phyloP scores from a whole-genome alignment of 2,329 filamentous ascomycete genomes.

The Orbilia ellipsospora region DNA sequence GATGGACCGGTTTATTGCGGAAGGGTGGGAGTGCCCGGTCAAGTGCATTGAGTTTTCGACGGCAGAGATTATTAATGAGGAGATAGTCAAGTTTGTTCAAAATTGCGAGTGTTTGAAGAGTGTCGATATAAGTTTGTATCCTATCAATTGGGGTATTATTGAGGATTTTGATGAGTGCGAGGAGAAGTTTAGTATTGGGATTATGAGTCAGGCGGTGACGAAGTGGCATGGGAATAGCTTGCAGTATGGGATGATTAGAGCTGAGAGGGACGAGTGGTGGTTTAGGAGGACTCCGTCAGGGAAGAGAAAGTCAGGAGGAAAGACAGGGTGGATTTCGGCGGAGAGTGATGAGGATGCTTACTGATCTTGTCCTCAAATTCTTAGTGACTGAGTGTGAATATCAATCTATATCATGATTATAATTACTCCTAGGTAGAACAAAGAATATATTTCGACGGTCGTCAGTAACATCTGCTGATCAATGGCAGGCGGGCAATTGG shows the following conservation, averaged over 20 bases:
- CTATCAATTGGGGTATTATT: conserved; percentile 21
- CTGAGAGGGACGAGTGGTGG: conserved; percentile 48
- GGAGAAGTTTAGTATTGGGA: conserved; percentile 26
- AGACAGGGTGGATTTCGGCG: conserved; percentile 29
- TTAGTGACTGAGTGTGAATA: too few relatives aligned
- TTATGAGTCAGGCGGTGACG: conserved; percentile 18
- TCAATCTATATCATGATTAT: too few relatives aligned
- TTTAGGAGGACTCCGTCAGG: conserved; percentile 19
- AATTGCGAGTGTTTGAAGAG: conserved; percentile 25
- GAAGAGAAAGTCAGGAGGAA: conserved; percentile 31
- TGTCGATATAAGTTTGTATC: conserved; percentile 29
- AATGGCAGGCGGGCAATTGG: too few relatives aligned
- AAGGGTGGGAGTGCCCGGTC: conserved; percentile 11
- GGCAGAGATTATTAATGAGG: conserved; percentile 12
- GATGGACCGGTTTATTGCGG: conserved; percentile 12
- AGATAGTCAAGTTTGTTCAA: conserved; percentile 24
- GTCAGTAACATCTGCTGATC: too few relatives aligned
- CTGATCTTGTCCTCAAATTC: too few relatives aligned
- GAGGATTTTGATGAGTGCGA: conserved; percentile 35
- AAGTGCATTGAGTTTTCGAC: conserved; percentile 12
- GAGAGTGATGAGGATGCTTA: not conserved
- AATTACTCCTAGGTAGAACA: too few relatives aligned
- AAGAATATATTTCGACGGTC: too few relatives aligned
- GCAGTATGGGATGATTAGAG: conserved; percentile 17
- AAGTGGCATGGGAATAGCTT: conserved; percentile 26